Evolutionary conservation across 257 asterid species (phyloP), one percentile per base, ranked within the genome.

Genomic region (Rubia yunnanensis): DNA sequence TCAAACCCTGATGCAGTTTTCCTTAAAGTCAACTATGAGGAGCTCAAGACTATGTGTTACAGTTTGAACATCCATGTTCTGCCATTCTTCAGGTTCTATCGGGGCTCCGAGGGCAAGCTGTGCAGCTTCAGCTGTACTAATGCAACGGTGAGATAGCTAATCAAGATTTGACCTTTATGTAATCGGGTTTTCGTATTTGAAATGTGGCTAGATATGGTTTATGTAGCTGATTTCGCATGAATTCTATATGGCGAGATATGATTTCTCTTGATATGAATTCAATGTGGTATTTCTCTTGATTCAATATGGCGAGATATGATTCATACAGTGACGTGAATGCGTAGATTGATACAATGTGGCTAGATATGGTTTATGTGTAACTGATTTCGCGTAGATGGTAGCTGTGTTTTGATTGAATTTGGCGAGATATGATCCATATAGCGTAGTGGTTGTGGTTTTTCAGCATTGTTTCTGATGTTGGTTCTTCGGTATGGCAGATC

Each of bases 41-140:
- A 87, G 34, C 96, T 80, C 26, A 87, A 77, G 70, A 49, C 83
- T 28, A 92, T 92, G 98, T 87, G 98, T 63, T 76, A 85, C 50
- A 81, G 83, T 48, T 94, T 92, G 60, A 83, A 77, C 22, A 78
- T 92, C 27, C 96, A 84, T 81, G 96, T 92, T 0, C 38, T 92
- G n/a, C 98, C 98, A 46, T 92, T 87, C 81, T 92, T 92, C 64
- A 81, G 96, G 74, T 89, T 92, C 77, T 87, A 89, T 20, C 80
- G 95, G 52, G 98, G 98, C 35, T 85, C 95, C 15, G 83, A 82
- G 50, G 98, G 96, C 67, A 81, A 73, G 30, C 67, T 85, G 13
- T 85, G 96, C 68, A 92, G 95, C 84, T 89, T 92, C 70, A 92
- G 98, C 85, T 92, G 98, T 77, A 92, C 96, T 27, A 89, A 82